Percentiles rank a stretch among this genome's conserved stretches.
These are phyloP conservation scores for Annulohypoxylon stygium DNA, from an alignment of 495 filamentous ascomycete genomes.

Conservation along the genomic window DNA sequence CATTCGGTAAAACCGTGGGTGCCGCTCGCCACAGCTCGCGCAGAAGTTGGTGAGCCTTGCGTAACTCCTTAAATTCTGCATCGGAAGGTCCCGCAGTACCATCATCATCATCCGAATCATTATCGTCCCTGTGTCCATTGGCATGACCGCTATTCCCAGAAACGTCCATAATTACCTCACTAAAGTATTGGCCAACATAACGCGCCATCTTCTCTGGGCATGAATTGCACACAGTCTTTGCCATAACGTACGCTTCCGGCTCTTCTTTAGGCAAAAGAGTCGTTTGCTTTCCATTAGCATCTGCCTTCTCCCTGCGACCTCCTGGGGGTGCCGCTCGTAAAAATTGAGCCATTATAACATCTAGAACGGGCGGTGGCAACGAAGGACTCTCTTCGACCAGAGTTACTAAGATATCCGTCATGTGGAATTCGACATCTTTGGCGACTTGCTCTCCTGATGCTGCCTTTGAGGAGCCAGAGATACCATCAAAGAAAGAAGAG, in stretches of 20 bases:
- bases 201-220: constrained; percentile 94
- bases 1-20: constrained; percentile 88
- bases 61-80: constrained; percentile 86
- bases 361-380: constrained; percentile 87
- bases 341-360: constrained; percentile 95
- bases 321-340: constrained; percentile 82
- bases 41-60: constrained; percentile 88
- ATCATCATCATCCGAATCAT: constrained; percentile 82
- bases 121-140: constrained; percentile 65
- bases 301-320: constrained; percentile 66
- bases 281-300: constrained; percentile 70
- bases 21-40: constrained; percentile 95
- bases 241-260: constrained; percentile 94
- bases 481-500: constrained; percentile 88
- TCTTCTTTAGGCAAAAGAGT: constrained; percentile 86
- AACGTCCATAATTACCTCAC: constrained; percentile 92
- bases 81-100: constrained; percentile 73
- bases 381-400: constrained; percentile 87
- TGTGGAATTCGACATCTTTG: constrained; percentile 92
- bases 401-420: constrained; percentile 85
- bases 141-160: constrained; percentile 67
- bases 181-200: constrained; percentile 95
- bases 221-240: constrained; percentile 90
- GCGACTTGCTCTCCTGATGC: constrained; percentile 81
- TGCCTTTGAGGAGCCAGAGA: constrained; percentile 80